These are phyloP conservation scores for Polyporus tsugae DNA, from an alignment of 1,284 basidiomycete genomes.

Conservation along the genomic window DNA sequence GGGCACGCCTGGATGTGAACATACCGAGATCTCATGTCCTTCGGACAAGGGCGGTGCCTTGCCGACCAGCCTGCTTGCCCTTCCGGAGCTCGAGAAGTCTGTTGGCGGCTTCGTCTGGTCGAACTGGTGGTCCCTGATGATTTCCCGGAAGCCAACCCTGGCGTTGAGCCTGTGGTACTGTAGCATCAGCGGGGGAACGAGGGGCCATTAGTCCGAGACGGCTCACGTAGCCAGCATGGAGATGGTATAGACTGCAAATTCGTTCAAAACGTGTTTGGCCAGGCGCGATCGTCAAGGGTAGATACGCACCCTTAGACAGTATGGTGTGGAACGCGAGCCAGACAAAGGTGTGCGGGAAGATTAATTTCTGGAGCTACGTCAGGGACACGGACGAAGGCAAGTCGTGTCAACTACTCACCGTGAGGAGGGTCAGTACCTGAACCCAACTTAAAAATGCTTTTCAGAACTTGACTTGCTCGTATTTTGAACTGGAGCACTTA, in stretches of 20 bases:
- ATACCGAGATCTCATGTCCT: constrained; percentile 14
- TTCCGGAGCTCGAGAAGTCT: constrained; percentile 10
- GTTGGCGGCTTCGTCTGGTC: constrained; percentile 13
- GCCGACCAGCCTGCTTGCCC: constrained; percentile 6
- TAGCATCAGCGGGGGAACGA: not conserved
- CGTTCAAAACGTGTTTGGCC: not conserved
- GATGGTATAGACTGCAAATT: constrained; percentile 24
- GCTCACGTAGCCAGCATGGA: constrained; percentile 33
- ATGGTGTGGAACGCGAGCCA: constrained; percentile 32
- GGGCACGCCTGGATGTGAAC: constrained; percentile 2
- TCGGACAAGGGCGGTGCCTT: constrained; percentile 6
- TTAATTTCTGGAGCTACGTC: constrained; percentile 26
- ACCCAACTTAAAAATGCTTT: not conserved
- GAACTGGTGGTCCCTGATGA: constrained; percentile 18
- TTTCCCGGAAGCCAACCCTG: constrained; percentile 22
- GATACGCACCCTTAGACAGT: constrained; percentile 21
- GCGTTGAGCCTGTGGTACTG: constrained; percentile 25
- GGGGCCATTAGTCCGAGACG: not conserved
- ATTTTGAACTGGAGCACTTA: constrained; percentile 8
- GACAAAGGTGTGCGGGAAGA: constrained; percentile 25
- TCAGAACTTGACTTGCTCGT: not conserved
- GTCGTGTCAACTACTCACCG: constrained; percentile 6
- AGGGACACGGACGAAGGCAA: not conserved
- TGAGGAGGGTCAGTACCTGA: constrained; percentile 25
- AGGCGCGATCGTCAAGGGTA: not conserved